phyloP scores from a whole-genome alignment of 345 rosid species.

The Lepidium didymum region DNA sequence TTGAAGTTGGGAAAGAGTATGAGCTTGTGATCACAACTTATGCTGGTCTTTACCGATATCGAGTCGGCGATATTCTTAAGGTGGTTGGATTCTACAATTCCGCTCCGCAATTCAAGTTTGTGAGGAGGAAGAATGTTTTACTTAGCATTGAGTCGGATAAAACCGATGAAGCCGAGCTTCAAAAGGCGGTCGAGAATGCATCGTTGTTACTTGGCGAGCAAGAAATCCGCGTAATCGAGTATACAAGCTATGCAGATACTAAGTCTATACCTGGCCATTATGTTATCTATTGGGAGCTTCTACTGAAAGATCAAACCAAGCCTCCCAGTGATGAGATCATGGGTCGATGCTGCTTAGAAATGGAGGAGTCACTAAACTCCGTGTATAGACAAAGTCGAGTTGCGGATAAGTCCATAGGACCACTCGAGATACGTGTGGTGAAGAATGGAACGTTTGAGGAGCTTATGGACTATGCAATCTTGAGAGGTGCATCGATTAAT shows the following conservation, averaged over 20 bases:
- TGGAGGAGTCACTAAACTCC: conserved; percentile 73
- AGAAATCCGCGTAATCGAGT: conserved; percentile 58
- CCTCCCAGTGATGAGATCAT: conserved; percentile 46
- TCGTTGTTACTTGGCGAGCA: conserved; percentile 35
- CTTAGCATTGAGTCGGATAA: conserved; percentile 83
- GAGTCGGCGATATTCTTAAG: conserved; percentile 76
- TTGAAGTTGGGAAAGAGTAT: conserved; percentile 68
- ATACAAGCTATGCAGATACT: conserved; percentile 80
- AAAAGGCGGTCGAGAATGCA: conserved; percentile 60
- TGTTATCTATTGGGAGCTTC: conserved; percentile 80
- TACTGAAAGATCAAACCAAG: conserved; percentile 33
- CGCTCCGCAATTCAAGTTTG: conserved; percentile 73
- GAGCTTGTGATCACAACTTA: conserved; percentile 85
- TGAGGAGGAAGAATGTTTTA: conserved; percentile 72
- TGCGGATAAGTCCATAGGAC: conserved; percentile 77
- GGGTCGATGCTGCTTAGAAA: conserved; percentile 52
- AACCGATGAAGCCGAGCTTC: conserved; percentile 83
- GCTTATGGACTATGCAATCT: conserved; percentile 84
- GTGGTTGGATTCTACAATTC: conserved; percentile 69
- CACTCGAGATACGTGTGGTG: conserved; percentile 75
- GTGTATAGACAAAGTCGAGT: conserved; percentile 87
- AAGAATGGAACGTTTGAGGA: conserved; percentile 81
- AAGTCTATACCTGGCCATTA: conserved; percentile 71
- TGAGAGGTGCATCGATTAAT: conserved; percentile 82
- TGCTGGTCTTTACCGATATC: conserved; percentile 69